Conservation (phyloP, 805 yeast species). For the Trichomonascus vanleenenianus region DNA sequence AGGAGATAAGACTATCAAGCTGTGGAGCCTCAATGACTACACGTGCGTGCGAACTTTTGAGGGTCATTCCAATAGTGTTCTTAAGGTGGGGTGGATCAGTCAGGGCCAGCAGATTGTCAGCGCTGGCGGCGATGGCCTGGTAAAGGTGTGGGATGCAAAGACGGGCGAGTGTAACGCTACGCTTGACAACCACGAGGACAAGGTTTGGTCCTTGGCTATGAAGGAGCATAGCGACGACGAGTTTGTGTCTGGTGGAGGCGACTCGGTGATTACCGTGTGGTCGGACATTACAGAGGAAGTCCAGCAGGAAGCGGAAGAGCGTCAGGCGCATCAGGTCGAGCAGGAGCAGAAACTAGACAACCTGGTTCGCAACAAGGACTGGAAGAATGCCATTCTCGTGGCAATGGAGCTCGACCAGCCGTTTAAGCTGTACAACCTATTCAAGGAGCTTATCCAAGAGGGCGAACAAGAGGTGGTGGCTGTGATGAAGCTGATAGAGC, state of each 20-base stretch:
- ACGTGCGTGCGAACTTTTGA: slow-evolving; percentile 77
- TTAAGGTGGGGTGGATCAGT: slow-evolving; percentile 65
- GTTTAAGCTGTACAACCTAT: slow-evolving; percentile 72
- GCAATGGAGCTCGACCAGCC: slow-evolving; percentile 89
- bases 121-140: slow-evolving; percentile 90
- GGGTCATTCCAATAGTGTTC: slow-evolving; percentile 90
- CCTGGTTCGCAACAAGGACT: slow-evolving; percentile 60
- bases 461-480: slow-evolving; percentile 60
- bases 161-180: slow-evolving; percentile 77
- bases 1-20: slow-evolving; percentile 84
- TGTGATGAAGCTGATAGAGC: slow-evolving; percentile 34
- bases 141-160: slow-evolving; percentile 80
- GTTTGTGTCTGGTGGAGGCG: slow-evolving; percentile 87
- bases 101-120: slow-evolving; percentile 56
- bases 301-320: slow-evolving; percentile 41
- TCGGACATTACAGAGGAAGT: slow-evolving; percentile 76
- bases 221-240: slow-evolving; percentile 64
- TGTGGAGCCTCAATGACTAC: slow-evolving; percentile 81
- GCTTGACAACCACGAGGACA: slow-evolving; percentile 82
- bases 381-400: slow-evolving; percentile 81
- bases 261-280: slow-evolving; percentile 88
- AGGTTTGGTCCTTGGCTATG: slow-evolving; percentile 84
- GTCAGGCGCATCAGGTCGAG: slow-evolving; percentile 58
- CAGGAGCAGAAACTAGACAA: slow-evolving; percentile 84
- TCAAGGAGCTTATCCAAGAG: slow-evolving; percentile 46